Percentiles rank a stretch among this genome's conserved stretches.
Conservation (phyloP, 2,329 filamentous ascomycete species). For the Hypoxylon sp. region DNA sequence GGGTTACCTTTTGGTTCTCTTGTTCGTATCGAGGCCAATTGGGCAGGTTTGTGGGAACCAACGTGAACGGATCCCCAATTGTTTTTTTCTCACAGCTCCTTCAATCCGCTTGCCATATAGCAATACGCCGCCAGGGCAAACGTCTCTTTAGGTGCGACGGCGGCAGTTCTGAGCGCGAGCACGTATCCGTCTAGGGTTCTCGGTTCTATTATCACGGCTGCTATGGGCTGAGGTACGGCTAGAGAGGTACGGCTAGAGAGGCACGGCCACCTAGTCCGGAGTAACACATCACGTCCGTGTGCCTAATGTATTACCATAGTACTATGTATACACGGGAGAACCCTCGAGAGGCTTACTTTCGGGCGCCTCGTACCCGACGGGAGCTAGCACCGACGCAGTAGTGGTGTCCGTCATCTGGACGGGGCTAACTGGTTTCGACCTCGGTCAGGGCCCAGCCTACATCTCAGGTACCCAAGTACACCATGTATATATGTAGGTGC, state of each 20-base stretch:
- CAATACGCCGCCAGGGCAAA: constrained; percentile 19
- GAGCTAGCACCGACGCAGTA: constrained; percentile 26
- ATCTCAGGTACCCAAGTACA: no score
- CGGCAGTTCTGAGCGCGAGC: constrained; percentile 28
- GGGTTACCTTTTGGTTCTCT: constrained; percentile 18
- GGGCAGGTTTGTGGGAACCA: constrained; percentile 15
- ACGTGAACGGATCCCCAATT: neutral
- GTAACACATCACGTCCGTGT: no score
- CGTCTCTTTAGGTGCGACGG: constrained; percentile 20
- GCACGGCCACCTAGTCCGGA: no score
- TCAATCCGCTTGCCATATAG: constrained; percentile 8
- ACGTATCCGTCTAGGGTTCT: constrained; percentile 10
- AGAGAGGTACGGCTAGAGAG: no score
- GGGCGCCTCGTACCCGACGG: constrained; percentile 6
- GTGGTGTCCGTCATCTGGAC: constrained; percentile 18
- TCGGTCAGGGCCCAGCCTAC: no score
- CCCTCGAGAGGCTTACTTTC: neutral
- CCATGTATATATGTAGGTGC: no score
- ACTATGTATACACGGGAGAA: neutral
- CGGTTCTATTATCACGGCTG: constrained; percentile 1
- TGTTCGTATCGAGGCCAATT: constrained; percentile 12
- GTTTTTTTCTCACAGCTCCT: constrained; percentile 1
- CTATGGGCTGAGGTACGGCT: constrained; percentile 7
- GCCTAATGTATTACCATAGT: no score
- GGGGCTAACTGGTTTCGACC: constrained; percentile 19